Evolutionary conservation across 1,284 basidiomycete genomes (phyloP), one percentile per base, ranked within the genome.

Genomic region (Stygiomarasmius scandens): DNA sequence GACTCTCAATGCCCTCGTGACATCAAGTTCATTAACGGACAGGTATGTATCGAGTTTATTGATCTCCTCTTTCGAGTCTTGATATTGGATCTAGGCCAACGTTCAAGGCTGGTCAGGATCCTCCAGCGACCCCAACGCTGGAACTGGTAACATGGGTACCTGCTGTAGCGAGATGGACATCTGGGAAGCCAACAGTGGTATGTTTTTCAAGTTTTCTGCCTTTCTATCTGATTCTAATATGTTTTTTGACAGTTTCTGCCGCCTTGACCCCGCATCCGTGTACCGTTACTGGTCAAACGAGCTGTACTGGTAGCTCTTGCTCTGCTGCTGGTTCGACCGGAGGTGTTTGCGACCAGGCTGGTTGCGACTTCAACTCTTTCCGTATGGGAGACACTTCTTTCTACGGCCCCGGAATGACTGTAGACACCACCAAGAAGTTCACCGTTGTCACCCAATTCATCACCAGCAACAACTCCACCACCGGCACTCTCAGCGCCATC

Each of bases 391-490:
- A 73, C 69, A 66, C 66, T 45, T 61, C 8, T 44, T 58, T 59
- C 55, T 38, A 45, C 22, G 54, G 57, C 29, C 55, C 61, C 14
- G 67, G 67, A 43, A 66, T 66, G 68, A 77, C 71, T 61, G 71
- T 80, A 66, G 72, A 80, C 70, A 78, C 77, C 65, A 73, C 60
- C 64, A 70, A 70, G 64, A 73, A 73, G 65, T 70, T 84, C 71
- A 83, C 82, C 51, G 78, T 83, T 63, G 79, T 83, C 58, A 84
- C 82, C 53, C 81, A 83, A 66, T 83, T 83, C 78, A 60, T 80
- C 58, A 81, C 80, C 63, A 64, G 65, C 69, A 71, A 76, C 69
- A 75, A 75, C 69, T 74, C 76, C 41, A 67, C 75, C 56, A 66
- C 72, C 27, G 80, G 80, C 48, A 68, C 69, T 24, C 78, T 82